These are phyloP conservation scores for Tephrocybe sp. DNA, from an alignment of 768 basidiomycete genomes.

Conservation along the genomic window DNA sequence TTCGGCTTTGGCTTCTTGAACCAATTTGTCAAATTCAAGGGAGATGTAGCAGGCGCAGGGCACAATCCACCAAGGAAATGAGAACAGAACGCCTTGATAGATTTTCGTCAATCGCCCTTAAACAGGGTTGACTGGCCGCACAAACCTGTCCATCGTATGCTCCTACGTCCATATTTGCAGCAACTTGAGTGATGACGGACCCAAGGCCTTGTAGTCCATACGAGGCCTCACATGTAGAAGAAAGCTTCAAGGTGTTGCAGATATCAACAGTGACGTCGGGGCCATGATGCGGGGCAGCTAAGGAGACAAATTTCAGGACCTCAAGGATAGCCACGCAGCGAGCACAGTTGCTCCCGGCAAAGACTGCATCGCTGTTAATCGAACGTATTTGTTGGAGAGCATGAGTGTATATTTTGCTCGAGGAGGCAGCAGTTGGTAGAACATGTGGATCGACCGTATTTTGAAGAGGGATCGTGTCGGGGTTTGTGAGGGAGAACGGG, in stretches of 20 bases:
- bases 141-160: slow-evolving; percentile 73
- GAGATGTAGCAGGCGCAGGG: slow-evolving; percentile 53
- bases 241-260: slow-evolving; percentile 62
- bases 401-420: slow-evolving; percentile 44
- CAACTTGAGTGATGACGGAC: slow-evolving; percentile 66
- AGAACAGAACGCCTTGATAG: slow-evolving; percentile 53
- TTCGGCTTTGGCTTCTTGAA: slow-evolving; percentile 78
- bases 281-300: slow-evolving; percentile 62
- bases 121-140: neutral
- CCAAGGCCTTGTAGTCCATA: slow-evolving; percentile 60
- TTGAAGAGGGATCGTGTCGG: slow-evolving; percentile 55
- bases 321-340: slow-evolving; percentile 62
- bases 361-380: slow-evolving; percentile 51
- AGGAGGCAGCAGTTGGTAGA: slow-evolving; percentile 56
- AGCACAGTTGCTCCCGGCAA: slow-evolving; percentile 54
- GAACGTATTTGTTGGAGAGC: slow-evolving; percentile 61
- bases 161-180: slow-evolving; percentile 68
- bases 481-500: slow-evolving; percentile 62
- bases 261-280: slow-evolving; percentile 55
- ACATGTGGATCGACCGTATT: slow-evolving; percentile 65
- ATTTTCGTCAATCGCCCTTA: neutral
- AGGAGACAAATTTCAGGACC: slow-evolving; percentile 62
- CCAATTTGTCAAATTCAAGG: slow-evolving; percentile 66
- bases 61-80: slow-evolving; percentile 60
- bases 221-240: slow-evolving; percentile 45